These are phyloP conservation scores for Yarrowia divulgata DNA, from an alignment of 805 yeast species.

Conservation along the genomic window DNA sequence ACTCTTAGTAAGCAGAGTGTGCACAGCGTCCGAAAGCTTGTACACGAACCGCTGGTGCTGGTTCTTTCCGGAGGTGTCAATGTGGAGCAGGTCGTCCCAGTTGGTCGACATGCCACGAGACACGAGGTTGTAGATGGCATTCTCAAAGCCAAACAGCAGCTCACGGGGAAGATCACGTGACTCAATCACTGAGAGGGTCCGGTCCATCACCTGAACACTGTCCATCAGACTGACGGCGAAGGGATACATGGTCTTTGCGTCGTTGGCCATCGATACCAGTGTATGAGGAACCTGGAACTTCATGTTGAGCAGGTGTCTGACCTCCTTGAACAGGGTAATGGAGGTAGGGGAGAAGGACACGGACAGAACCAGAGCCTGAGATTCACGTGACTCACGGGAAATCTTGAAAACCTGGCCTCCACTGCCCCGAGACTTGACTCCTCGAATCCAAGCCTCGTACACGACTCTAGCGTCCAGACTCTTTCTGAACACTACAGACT, in stretches of 20 bases:
- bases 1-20: slow-evolving; percentile 45
- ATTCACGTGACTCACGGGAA: slow-evolving; percentile 39
- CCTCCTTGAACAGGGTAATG: slow-evolving; percentile 60
- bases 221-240: slow-evolving; percentile 63
- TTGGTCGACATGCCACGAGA: slow-evolving; percentile 51
- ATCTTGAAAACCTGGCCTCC: slow-evolving; percentile 55
- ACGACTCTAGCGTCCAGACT: slow-evolving; percentile 56
- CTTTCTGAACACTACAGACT: slow-evolving; percentile 56
- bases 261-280: slow-evolving; percentile 57
- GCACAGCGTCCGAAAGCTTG: slow-evolving; percentile 50
- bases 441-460: slow-evolving; percentile 59
- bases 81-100: slow-evolving; percentile 64
- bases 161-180: slow-evolving; percentile 52
- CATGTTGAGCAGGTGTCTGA: slow-evolving; percentile 57
- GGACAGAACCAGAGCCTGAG: slow-evolving; percentile 47
- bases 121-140: slow-evolving; percentile 39
- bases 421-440: slow-evolving; percentile 40
- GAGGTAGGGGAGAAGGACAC: slow-evolving; percentile 62
- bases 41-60: slow-evolving; percentile 49
- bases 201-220: slow-evolving; percentile 55
- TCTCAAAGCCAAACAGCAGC: slow-evolving; percentile 43
- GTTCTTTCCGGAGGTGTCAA: slow-evolving; percentile 55
- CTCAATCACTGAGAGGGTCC: slow-evolving; percentile 47
- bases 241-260: slow-evolving; percentile 62
- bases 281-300: slow-evolving; percentile 66